These are phyloP conservation scores for Tulasnella sp. DNA, from an alignment of 768 basidiomycete genomes.

Conservation along the genomic window DNA sequence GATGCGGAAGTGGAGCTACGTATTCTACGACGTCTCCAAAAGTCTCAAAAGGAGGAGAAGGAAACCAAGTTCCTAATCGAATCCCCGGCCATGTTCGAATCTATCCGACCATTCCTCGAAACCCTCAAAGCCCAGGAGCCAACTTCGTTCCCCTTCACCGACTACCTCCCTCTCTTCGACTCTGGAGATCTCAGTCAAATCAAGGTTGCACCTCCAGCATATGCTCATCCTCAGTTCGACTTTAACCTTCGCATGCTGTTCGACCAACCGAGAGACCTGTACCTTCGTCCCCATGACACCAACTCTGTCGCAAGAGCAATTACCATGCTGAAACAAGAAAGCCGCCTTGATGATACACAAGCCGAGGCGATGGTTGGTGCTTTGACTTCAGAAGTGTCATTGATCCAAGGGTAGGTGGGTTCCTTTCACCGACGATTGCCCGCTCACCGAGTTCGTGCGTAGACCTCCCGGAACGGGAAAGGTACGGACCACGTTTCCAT, in stretches of 20 bases:
- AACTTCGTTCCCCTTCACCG: slow-evolving; percentile 57
- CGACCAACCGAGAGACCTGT: slow-evolving; percentile 48
- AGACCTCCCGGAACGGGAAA: slow-evolving; percentile 83
- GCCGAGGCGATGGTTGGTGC: slow-evolving; percentile 68
- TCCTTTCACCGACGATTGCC: not conserved
- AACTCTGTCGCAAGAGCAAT: slow-evolving; percentile 54
- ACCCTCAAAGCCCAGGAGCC: slow-evolving; percentile 60
- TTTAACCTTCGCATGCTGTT: slow-evolving; percentile 62
- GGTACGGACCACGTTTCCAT: slow-evolving; percentile 44
- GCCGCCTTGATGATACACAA: slow-evolving; percentile 72
- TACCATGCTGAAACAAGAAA: slow-evolving; percentile 46
- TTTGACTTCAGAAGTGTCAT: slow-evolving; percentile 59
- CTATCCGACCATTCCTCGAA: slow-evolving; percentile 68
- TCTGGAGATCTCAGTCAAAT: slow-evolving; percentile 36
- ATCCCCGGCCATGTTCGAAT: slow-evolving; percentile 66
- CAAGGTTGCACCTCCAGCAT: slow-evolving; percentile 56
- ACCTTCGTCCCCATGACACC: slow-evolving; percentile 47
- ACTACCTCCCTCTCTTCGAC: slow-evolving; percentile 54
- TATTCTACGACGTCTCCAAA: slow-evolving; percentile 38
- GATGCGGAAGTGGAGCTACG: slow-evolving; percentile 59
- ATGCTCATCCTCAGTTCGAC: slow-evolving; percentile 60
- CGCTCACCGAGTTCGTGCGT: slow-evolving; percentile 44
- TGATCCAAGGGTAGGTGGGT: slow-evolving; percentile 68
- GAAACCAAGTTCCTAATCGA: slow-evolving; percentile 55
- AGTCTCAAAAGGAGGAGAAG: not conserved